Evolutionary conservation across 768 basidiomycete species (phyloP).

Genomic region (Sarcodon sp.): DNA sequence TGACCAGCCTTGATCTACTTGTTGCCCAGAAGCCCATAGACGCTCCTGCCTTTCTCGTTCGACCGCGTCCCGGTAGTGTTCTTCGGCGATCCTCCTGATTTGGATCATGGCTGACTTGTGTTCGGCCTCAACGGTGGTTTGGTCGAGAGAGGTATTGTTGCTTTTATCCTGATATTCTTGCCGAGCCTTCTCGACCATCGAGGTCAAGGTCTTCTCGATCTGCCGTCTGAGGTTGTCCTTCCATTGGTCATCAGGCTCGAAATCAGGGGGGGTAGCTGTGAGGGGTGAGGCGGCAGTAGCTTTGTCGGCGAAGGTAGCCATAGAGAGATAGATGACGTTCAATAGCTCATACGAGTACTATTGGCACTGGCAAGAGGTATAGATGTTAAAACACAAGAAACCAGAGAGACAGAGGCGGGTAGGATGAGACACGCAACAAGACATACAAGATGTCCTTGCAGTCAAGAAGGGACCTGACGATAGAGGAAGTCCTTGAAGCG

Average conservation of each 20-base stretch:
- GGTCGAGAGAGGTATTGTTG: conserved; percentile 25
- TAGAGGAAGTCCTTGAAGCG: neutral
- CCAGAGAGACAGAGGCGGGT: neutral
- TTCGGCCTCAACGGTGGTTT: conserved; percentile 20
- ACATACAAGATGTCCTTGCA: neutral
- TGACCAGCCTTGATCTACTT: conserved; percentile 19
- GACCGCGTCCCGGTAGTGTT: conserved; percentile 30
- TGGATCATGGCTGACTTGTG: conserved; percentile 27
- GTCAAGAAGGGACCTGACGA: neutral
- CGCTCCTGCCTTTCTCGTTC: conserved; percentile 36
- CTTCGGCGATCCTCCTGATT: conserved; percentile 31
- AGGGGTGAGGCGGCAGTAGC: neutral
- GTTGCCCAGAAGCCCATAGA: conserved; percentile 30
- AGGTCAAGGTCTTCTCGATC: conserved; percentile 33
- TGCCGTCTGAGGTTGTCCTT: conserved; percentile 30
- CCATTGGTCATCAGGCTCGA: conserved; percentile 45
- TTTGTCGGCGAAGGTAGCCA: neutral
- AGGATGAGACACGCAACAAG: neutral
- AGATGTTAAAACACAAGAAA: neutral
- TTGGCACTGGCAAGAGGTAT: neutral
- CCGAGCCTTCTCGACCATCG: conserved; percentile 47
- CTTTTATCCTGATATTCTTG: conserved; percentile 41
- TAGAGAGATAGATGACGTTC: neutral
- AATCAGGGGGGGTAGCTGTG: conserved; percentile 10
- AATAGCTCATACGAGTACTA: neutral